Percentiles rank a stretch among this genome's conserved stretches.
These are phyloP conservation scores for Clitopilus passeckerianus DNA, from an alignment of 768 basidiomycete species.

Conservation along the genomic window DNA sequence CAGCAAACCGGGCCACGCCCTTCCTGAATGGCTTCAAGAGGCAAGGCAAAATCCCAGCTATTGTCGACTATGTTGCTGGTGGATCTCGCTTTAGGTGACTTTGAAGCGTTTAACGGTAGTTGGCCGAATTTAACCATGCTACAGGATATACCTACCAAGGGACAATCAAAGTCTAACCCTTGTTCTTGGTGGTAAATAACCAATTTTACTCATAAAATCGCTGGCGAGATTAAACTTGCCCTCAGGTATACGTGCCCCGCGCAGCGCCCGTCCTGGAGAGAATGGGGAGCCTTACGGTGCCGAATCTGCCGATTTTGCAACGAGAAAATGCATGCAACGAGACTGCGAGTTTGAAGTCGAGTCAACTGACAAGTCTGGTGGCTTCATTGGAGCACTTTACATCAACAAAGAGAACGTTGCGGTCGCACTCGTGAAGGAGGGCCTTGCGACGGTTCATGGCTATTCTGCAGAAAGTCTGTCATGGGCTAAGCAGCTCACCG, in stretches of 20 bases:
- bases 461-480: conserved; percentile 82
- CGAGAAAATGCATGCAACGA: conserved; percentile 83
- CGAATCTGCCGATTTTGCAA: conserved; percentile 79
- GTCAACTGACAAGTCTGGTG: conserved; percentile 88
- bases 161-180: conserved; percentile 93
- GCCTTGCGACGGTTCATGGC: conserved; percentile 81
- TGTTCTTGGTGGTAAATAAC: conserved; percentile 70
- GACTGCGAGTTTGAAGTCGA: conserved; percentile 94
- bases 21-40: conserved; percentile 93
- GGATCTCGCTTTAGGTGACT: conserved; percentile 93
- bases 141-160: conserved; percentile 77
- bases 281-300: conserved; percentile 86
- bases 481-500: conserved; percentile 75
- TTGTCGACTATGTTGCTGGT: conserved; percentile 91
- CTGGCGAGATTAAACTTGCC: too few relatives aligned
- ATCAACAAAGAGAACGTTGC: conserved; percentile 88
- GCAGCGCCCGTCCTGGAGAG: conserved; percentile 76
- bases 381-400: conserved; percentile 89
- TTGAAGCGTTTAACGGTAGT: background rate
- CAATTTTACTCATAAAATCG: background rate
- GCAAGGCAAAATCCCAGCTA: conserved; percentile 71
- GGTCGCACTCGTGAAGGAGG: conserved; percentile 77
- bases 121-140: background rate
- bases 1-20: conserved; percentile 65
- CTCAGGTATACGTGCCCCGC: conserved; percentile 84